Percentiles rank a stretch among this genome's conserved stretches.
Conservation (phyloP, 192 early-diverging fungal genomes). For the Irineochytrium annulatum region DNA sequence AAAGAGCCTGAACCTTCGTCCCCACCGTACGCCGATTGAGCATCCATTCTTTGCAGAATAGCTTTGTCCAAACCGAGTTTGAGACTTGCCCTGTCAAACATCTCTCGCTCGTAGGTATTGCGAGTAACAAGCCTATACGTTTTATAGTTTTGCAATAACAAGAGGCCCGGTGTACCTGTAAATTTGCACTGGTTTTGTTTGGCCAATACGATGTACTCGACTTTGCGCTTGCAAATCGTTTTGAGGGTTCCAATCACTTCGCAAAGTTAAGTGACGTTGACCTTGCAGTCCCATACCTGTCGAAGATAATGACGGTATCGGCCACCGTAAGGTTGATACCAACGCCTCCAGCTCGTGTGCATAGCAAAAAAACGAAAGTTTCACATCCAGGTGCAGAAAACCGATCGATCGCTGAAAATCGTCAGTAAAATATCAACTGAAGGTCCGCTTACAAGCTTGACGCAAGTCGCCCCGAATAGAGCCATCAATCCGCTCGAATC, state of each 20-base stretch:
- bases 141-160: background rate
- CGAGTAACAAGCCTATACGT: slow-evolving; percentile 70
- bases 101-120: slow-evolving; percentile 84
- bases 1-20: slow-evolving; percentile 34
- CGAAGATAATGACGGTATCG: slow-evolving; percentile 84
- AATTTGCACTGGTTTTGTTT: slow-evolving; percentile 79
- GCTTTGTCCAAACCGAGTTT: slow-evolving; percentile 80
- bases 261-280: background rate
- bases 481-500: slow-evolving; percentile 79
- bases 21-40: slow-evolving; percentile 33
- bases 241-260: slow-evolving; percentile 82
- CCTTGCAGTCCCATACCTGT: slow-evolving; percentile 44
- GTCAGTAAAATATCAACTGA: slow-evolving; percentile 5
- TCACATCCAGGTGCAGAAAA: slow-evolving; percentile 69
- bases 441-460: slow-evolving; percentile 48
- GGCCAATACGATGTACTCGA: slow-evolving; percentile 82
- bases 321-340: slow-evolving; percentile 86
- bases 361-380: slow-evolving; percentile 81
- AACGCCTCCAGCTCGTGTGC: slow-evolving; percentile 82
- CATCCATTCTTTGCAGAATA: slow-evolving; percentile 70
- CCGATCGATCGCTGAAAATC: slow-evolving; percentile 64
- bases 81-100: slow-evolving; percentile 86
- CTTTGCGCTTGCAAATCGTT: slow-evolving; percentile 84
- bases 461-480: slow-evolving; percentile 71
- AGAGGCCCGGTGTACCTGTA: slow-evolving; percentile 23